Evolutionary conservation across 805 yeast genomes (phyloP).

Genomic region (Starmerella floris): DNA sequence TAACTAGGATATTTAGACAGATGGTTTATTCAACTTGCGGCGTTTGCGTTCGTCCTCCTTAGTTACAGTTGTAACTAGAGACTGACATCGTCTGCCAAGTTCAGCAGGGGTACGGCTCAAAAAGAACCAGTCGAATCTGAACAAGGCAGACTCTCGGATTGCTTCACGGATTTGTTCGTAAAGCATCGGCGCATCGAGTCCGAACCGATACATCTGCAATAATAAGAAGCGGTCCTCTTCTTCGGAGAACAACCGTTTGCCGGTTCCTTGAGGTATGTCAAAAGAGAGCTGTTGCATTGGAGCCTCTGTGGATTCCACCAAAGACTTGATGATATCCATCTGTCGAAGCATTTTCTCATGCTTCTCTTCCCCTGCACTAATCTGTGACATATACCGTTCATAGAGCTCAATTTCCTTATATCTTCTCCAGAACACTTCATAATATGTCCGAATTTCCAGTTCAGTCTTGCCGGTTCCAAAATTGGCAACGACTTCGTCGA

Average conservation of each 20-base stretch:
- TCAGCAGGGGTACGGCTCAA: slow-evolving; percentile 68
- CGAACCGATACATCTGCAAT: slow-evolving; percentile 65
- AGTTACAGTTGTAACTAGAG: slow-evolving; percentile 59
- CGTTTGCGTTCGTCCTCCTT: slow-evolving; percentile 38
- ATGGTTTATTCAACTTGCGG: slow-evolving; percentile 3
- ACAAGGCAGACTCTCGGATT: slow-evolving; percentile 58
- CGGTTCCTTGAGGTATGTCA: slow-evolving; percentile 49
- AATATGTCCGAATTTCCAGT: slow-evolving; percentile 69
- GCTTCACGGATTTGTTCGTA: slow-evolving; percentile 68
- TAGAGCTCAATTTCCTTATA: slow-evolving; percentile 74
- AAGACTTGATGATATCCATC: slow-evolving; percentile 64
- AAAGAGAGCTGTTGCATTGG: slow-evolving; percentile 71
- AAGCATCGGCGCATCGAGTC: slow-evolving; percentile 64
- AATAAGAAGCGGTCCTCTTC: slow-evolving; percentile 84
- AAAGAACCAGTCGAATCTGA: slow-evolving; percentile 78
- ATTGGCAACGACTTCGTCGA: slow-evolving; percentile 59
- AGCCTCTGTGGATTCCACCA: slow-evolving; percentile 52
- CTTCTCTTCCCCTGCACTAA: slow-evolving; percentile 82
- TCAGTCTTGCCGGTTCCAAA: slow-evolving; percentile 59
- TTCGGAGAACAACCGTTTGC: slow-evolving; percentile 54
- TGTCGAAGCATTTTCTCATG: slow-evolving; percentile 51
- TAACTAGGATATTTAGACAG: no score
- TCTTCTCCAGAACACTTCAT: slow-evolving; percentile 68
- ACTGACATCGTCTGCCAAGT: slow-evolving; percentile 65
- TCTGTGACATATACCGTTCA: slow-evolving; percentile 66